A percentile compares a stretch with the other conserved stretches of the same genome.
These are phyloP conservation scores for Tetraselmis chui DNA, from an alignment of 139 green algal species.

Conservation along the genomic window DNA sequence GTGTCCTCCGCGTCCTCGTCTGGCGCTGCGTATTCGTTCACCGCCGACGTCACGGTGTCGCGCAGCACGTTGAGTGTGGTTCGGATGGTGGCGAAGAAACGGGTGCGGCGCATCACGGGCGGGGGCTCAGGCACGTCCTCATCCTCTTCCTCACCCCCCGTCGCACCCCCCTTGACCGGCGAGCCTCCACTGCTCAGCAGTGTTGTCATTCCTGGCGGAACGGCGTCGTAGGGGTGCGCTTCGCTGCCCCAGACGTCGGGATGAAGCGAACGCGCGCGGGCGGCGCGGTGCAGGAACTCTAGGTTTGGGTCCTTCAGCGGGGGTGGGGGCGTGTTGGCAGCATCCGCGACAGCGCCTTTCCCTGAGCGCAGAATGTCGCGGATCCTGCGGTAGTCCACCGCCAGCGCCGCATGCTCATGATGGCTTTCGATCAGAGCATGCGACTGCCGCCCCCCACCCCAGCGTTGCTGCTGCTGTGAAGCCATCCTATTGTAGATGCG, in stretches of 20 bases:
- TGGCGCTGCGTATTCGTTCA: not conserved
- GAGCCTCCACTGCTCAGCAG: not conserved
- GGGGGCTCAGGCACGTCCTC: not conserved
- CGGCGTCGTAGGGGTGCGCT: not conserved
- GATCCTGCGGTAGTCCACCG: not conserved
- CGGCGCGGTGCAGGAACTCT: not conserved
- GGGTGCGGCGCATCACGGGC: not conserved
- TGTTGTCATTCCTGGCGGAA: not conserved
- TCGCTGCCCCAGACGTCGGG: not conserved
- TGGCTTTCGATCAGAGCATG: no score
- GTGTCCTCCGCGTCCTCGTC: not conserved
- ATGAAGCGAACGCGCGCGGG: not conserved
- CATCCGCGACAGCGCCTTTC: not conserved
- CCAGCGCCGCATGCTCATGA: no score
- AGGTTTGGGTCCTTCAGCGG: not conserved
- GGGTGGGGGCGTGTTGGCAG: not conserved
- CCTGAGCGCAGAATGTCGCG: not conserved
- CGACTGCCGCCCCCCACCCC: no score
- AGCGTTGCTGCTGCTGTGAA: no score
- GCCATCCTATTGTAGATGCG: no score
- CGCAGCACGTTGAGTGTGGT: not conserved
- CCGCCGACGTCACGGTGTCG: not conserved
- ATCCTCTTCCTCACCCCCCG: not conserved
- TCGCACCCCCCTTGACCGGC: not conserved
- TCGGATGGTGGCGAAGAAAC: not conserved